Evolutionary conservation across 2,329 filamentous ascomycete species (phyloP), one percentile per base, ranked within the genome.

Genomic region (Sporothrix variecibatus): DNA sequence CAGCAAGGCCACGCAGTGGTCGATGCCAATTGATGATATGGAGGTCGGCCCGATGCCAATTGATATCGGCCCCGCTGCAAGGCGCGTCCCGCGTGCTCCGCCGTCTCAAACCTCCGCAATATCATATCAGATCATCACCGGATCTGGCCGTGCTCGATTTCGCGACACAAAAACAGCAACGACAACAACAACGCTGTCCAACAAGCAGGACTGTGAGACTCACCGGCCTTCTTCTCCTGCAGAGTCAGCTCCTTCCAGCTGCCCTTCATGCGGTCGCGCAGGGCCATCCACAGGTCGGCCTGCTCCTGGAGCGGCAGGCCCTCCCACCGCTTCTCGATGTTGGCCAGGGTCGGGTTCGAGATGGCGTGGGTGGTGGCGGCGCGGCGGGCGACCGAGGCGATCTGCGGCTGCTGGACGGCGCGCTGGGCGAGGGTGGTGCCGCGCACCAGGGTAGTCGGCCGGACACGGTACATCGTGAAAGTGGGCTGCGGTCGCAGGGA

Each of bases 321-420:
- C 88, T 99, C 96, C 96, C 96, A 99, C 88, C 96, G 90, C 92
- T 97, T 98, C 91, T 99, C 96, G 82, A 99, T 98, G 86, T 97
- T 94, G 85, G 94, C 93, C 81, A 99, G 90, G 75, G 94, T 98
- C 79, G 97, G 96, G 88, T 98, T 98, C 82, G 95, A 97, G 86
- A 99, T 97, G 83, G 95, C 95, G 84, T 97, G 94, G 79, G 93
- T 93, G 80, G 92, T 90, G 80, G 89, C 86, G 81, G 85, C 85
- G 77, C 85, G 82, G 80, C 84, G 84, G 79, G 85, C 82, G 73
- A 82, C 80, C 78, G 80, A 76, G 77, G 78, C 83, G 82, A 83
- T 82, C 82, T 82, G 72, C 81, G 81, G 83, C 80, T 83, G 79
- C 70, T 69, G n/a, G 8, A 69, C 73, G 40, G 73, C 73, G 67